A percentile compares a stretch with the other conserved stretches of the same genome.
Evolutionary conservation across 2,329 filamentous ascomycete genomes (phyloP).

Genomic region (Scytalidium sp.): DNA sequence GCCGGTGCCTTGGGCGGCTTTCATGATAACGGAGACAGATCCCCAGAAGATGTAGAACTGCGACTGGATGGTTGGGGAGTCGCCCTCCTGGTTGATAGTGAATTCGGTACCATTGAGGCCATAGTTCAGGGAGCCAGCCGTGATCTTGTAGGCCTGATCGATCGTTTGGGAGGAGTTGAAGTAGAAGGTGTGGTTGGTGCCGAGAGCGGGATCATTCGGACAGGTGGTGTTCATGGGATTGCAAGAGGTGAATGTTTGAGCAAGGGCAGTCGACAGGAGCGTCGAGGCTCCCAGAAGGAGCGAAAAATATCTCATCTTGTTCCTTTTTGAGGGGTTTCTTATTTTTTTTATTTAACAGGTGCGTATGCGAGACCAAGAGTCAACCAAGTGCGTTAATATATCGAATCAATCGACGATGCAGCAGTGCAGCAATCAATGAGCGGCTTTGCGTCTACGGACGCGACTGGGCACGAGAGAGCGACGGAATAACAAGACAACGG

Average conservation of each 20-base stretch:
- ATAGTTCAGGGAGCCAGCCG: slow-evolving; percentile 63
- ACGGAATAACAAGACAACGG: too few species aligned
- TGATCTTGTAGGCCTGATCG: slow-evolving; percentile 63
- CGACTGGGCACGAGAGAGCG: too few species aligned
- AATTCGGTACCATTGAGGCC: slow-evolving; percentile 66
- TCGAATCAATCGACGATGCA: neutral
- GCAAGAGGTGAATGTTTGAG: slow-evolving; percentile 76
- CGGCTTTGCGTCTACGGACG: too few species aligned
- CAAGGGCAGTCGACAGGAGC: slow-evolving; percentile 44
- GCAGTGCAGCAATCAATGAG: too few species aligned
- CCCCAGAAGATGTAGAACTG: slow-evolving; percentile 88
- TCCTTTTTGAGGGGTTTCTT: neutral
- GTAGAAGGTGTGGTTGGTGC: slow-evolving; percentile 57
- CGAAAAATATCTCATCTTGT: neutral
- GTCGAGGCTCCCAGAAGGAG: slow-evolving; percentile 9
- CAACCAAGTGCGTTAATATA: too few species aligned
- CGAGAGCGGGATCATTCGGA: slow-evolving; percentile 68
- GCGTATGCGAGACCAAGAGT: neutral
- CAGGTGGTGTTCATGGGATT: slow-evolving; percentile 72
- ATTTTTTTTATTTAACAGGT: neutral
- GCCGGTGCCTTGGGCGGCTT: slow-evolving; percentile 70
- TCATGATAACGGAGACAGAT: slow-evolving; percentile 73
- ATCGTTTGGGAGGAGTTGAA: slow-evolving; percentile 54
- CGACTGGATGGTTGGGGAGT: slow-evolving; percentile 76
- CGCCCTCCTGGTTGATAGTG: slow-evolving; percentile 64